phyloP scores from a whole-genome alignment of 2,329 filamentous ascomycete genomes.

The Harringtonia aguacate region DNA sequence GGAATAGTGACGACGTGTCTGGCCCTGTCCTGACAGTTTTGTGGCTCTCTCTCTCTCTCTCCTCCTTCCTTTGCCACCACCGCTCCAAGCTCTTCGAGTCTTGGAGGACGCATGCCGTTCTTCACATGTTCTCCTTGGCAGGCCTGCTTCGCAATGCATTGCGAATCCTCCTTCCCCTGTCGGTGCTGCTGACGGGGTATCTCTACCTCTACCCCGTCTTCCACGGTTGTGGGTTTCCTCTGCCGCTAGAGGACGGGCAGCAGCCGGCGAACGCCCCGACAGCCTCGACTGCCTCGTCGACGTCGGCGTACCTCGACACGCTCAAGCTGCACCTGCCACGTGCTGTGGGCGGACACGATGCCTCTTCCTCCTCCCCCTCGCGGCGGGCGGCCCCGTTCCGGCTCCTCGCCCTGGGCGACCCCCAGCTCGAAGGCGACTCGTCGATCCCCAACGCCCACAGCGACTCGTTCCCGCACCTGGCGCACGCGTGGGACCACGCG shows the following conservation, averaged over 20 bases:
- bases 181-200: slow-evolving; percentile 60
- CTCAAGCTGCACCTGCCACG: slow-evolving; percentile 23
- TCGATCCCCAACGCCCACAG: slow-evolving; percentile 56
- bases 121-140: slow-evolving; percentile 38
- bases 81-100: too few relatives aligned
- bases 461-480: slow-evolving; percentile 42
- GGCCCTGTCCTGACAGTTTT: too few relatives aligned
- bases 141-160: slow-evolving; percentile 45
- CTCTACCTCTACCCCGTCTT: slow-evolving; percentile 84
- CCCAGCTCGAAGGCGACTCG: slow-evolving; percentile 86
- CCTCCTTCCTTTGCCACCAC: too few relatives aligned
- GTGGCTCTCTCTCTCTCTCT: too few relatives aligned
- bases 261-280: slow-evolving; percentile 4
- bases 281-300: too few relatives aligned
- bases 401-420: slow-evolving; percentile 79
- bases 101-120: slow-evolving; percentile 22
- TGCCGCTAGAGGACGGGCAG: slow-evolving; percentile 21
- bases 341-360: not conserved
- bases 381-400: slow-evolving; percentile 59
- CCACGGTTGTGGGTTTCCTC: slow-evolving; percentile 69
- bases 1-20: too few relatives aligned
- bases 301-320: slow-evolving; percentile 27
- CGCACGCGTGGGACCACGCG: slow-evolving; percentile 32
- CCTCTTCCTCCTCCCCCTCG: slow-evolving; percentile 12
- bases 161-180: slow-evolving; percentile 51